Evolutionary conservation across 164 flowering plant genomes (phyloP).

Genomic region (Berberis vulgaris): DNA sequence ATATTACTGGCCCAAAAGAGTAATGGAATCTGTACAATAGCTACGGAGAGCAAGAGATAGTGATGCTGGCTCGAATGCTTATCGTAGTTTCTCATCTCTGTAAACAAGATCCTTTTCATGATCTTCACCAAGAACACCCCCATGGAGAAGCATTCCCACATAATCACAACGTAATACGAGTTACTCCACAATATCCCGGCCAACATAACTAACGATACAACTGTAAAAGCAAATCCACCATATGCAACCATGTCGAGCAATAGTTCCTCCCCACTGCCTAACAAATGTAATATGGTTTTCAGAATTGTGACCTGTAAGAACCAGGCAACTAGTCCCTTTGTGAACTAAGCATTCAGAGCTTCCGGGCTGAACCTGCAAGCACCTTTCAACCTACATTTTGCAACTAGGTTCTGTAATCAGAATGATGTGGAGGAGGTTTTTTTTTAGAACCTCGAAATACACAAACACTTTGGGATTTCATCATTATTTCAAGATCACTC

Average conservation of each 20-base stretch:
- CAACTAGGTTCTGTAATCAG: too few species aligned
- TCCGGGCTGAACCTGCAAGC: slow-evolving; percentile 47
- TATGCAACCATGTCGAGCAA: slow-evolving; percentile 42
- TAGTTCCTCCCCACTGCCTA: slow-evolving; percentile 36
- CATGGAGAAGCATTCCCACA: slow-evolving; percentile 37
- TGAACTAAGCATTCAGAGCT: slow-evolving; percentile 30
- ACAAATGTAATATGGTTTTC: slow-evolving; percentile 19
- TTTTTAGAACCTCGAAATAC: too few species aligned
- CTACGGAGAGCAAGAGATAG: slow-evolving; percentile 35
- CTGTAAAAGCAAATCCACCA: slow-evolving; percentile 39
- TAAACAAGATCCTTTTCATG: slow-evolving; percentile 34
- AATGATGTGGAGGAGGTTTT: too few species aligned
- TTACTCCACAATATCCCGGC: slow-evolving; percentile 28
- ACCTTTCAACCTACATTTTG: too few species aligned
- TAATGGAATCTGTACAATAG: slow-evolving; percentile 35
- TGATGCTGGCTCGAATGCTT: slow-evolving; percentile 25
- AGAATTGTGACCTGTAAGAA: slow-evolving; percentile 26
- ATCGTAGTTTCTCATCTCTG: slow-evolving; percentile 29
- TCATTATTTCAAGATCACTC: too few species aligned
- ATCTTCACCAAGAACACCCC: slow-evolving; percentile 41
- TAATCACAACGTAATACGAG: slow-evolving; percentile 28
- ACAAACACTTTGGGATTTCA: too few species aligned
- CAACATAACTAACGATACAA: slow-evolving; percentile 27
- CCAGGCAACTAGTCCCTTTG: slow-evolving; percentile 35
- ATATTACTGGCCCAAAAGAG: slow-evolving; percentile 35